Evolutionary conservation across 2,329 filamentous ascomycete genomes (phyloP).

Genomic region (Clathrospora elynae): DNA sequence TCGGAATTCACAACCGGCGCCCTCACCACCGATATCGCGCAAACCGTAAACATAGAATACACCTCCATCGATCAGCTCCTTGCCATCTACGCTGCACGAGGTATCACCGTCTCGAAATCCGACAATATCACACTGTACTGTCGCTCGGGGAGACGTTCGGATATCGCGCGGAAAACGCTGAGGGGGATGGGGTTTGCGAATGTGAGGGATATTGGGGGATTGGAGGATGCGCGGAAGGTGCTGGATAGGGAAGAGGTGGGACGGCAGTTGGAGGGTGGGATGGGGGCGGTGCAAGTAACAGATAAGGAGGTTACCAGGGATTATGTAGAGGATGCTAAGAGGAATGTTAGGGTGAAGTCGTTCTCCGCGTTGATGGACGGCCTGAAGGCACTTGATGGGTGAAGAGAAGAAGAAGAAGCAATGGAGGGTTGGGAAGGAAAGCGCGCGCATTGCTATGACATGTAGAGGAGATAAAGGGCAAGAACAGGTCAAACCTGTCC

Average conservation of each 20-base stretch:
- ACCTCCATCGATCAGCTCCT: conserved; percentile 39
- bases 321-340: conserved; percentile 15
- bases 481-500: too few species aligned
- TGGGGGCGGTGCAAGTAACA: conserved; percentile 4
- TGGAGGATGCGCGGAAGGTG: conserved; percentile 40
- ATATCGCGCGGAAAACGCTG: conserved; percentile 40
- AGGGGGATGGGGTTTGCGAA: conserved; percentile 35
- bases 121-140: conserved; percentile 48
- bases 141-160: conserved; percentile 42
- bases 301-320: conserved; percentile 1
- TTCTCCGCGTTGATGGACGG: conserved; percentile 36
- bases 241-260: conserved; percentile 36
- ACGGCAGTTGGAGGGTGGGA: conserved; percentile 19
- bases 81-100: conserved; percentile 23
- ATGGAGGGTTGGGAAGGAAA: too few species aligned
- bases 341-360: conserved; percentile 25
- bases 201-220: conserved; percentile 45
- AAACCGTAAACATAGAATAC: conserved; percentile 48
- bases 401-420: conserved; percentile 6
- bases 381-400: conserved; percentile 33
- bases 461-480: too few species aligned
- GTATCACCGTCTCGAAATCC: conserved; percentile 27
- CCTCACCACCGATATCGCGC: conserved; percentile 30
- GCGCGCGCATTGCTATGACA: too few species aligned
- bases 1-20: conserved; percentile 42